A percentile compares a stretch with the other conserved stretches of the same genome.
These are phyloP conservation scores for Drechslerella dactyloides DNA, from an alignment of 2,329 filamentous ascomycete species.

Conservation along the genomic window DNA sequence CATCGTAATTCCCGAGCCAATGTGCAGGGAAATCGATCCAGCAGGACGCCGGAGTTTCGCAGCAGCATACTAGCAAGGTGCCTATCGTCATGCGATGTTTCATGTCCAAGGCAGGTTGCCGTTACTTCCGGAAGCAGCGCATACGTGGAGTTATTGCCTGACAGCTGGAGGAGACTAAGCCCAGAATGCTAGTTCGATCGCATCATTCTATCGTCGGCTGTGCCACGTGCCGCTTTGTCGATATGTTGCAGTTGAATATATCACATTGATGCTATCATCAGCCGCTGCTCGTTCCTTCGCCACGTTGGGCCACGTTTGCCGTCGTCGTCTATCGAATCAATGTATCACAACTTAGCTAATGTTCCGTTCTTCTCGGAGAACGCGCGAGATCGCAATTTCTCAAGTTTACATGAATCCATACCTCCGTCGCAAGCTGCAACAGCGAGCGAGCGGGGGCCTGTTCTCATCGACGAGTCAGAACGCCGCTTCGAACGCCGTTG, in stretches of 20 bases:
- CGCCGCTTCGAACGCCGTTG: constrained; percentile 12
- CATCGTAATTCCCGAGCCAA: constrained; percentile 46
- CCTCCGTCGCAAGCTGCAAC: neutral
- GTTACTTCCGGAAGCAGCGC: constrained; percentile 45
- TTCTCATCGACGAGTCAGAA: constrained; percentile 17
- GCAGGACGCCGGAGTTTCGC: constrained; percentile 43
- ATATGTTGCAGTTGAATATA: constrained; percentile 16
- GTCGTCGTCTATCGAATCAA: neutral
- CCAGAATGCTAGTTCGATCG: constrained; percentile 1
- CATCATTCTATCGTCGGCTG: constrained; percentile 43
- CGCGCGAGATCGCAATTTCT: neutral
- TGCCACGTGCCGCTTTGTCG: constrained; percentile 44
- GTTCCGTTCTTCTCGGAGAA: neutral
- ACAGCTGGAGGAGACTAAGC: neutral
- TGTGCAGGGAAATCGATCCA: constrained; percentile 31
- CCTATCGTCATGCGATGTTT: constrained; percentile 46
- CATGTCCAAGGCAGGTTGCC: constrained; percentile 49
- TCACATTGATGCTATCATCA: neutral
- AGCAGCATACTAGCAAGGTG: constrained; percentile 42
- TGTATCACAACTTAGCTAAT: neutral
- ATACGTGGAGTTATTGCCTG: neutral
- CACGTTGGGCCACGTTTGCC: too few species aligned
- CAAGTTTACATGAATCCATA: neutral
- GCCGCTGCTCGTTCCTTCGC: neutral
- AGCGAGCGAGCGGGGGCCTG: neutral